Percentiles rank a stretch among this genome's conserved stretches.
phyloP scores from a whole-genome alignment of 768 basidiomycete genomes.

The Lactarius tabidus region DNA sequence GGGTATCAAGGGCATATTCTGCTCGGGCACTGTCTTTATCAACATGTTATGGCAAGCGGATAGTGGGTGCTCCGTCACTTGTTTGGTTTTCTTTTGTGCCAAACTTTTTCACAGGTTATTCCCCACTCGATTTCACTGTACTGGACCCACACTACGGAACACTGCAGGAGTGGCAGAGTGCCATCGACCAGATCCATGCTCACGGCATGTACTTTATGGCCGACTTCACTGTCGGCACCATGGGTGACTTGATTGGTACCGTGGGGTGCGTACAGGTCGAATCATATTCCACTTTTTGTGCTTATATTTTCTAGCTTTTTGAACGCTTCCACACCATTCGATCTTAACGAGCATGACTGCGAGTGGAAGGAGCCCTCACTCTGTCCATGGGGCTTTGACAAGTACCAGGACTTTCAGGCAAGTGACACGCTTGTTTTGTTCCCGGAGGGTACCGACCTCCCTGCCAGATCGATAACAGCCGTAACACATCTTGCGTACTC shows the following conservation, averaged over 20 bases:
- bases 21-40: slow-evolving; percentile 88
- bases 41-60: slow-evolving; percentile 99
- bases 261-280: slow-evolving; percentile 52
- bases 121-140: slow-evolving; percentile 85
- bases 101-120: slow-evolving; percentile 61
- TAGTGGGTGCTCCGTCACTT: slow-evolving; percentile 51
- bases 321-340: slow-evolving; percentile 79
- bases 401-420: slow-evolving; percentile 81
- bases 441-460: slow-evolving; percentile 10
- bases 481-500: slow-evolving; percentile 68
- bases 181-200: slow-evolving; percentile 74
- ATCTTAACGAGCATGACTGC: slow-evolving; percentile 63
- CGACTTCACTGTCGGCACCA: slow-evolving; percentile 93
- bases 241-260: slow-evolving; percentile 85
- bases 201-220: slow-evolving; percentile 89
- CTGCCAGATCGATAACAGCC: slow-evolving; percentile 56
- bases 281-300: slow-evolving; percentile 17
- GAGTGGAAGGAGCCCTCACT: slow-evolving; percentile 73
- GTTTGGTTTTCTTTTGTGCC: slow-evolving; percentile 7
- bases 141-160: slow-evolving; percentile 93
- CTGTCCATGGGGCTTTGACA: slow-evolving; percentile 79
- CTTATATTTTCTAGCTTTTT: slow-evolving; percentile 48
- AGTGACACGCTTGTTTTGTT: slow-evolving; percentile 24
- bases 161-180: slow-evolving; percentile 68
- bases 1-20: slow-evolving; percentile 81